phyloP scores from a whole-genome alignment of 768 basidiomycete species.

The Lactarius indigo region DNA sequence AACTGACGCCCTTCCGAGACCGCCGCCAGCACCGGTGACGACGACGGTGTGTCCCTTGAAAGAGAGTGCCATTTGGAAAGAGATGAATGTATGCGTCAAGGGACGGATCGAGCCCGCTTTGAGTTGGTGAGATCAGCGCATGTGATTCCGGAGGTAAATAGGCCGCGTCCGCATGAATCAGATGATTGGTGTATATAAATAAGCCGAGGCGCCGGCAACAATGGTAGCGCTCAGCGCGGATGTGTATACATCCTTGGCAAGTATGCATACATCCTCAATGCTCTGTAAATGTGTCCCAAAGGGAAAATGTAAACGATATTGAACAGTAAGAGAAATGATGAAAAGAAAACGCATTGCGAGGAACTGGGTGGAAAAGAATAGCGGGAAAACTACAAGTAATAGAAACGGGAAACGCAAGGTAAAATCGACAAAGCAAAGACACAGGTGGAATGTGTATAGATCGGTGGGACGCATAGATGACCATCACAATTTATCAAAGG shows the following conservation, averaged over 20 bases:
- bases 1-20: slow-evolving; percentile 85
- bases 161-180: not conserved
- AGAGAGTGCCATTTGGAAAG: slow-evolving; percentile 49
- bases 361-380: slow-evolving; percentile 14
- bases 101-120: not conserved
- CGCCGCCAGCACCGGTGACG: slow-evolving; percentile 94
- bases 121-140: not conserved
- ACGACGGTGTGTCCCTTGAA: slow-evolving; percentile 92
- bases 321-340: slow-evolving; percentile 1
- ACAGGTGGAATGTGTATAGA: slow-evolving; percentile 14
- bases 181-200: slow-evolving; percentile 16
- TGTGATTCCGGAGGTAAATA: slow-evolving; percentile 11
- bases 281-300: slow-evolving; percentile 17
- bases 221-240: slow-evolving; percentile 17
- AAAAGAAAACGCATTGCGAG: slow-evolving; percentile 18
- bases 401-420: slow-evolving; percentile 23
- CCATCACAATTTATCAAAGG: slow-evolving; percentile 11
- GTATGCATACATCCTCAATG: slow-evolving; percentile 26
- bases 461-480: slow-evolving; percentile 21
- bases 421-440: slow-evolving; percentile 22
- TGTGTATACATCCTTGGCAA: slow-evolving; percentile 19
- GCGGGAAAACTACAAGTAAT: slow-evolving; percentile 24
- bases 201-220: slow-evolving; percentile 9
- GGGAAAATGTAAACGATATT: slow-evolving; percentile 1
- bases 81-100: not conserved